Evolutionary conservation across 345 rosid genomes (phyloP), one percentile per base, ranked within the genome.

Genomic region (Brassica incana): DNA sequence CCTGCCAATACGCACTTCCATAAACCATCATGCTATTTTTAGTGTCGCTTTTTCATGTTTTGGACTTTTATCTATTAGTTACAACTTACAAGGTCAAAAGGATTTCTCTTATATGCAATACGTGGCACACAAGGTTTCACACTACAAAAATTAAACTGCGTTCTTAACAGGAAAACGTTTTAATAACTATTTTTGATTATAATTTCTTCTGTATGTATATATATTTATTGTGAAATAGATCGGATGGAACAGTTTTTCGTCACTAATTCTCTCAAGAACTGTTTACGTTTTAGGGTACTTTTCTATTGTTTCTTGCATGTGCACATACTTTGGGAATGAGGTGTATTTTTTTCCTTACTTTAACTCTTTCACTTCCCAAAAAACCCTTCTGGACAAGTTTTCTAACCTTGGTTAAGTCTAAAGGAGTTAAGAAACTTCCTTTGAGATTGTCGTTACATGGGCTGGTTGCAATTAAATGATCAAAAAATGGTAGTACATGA

Each of bases 121-220:
- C 73, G 81, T 78, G 72, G 72, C 77, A 29, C 77, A 27, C 60
- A 65, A 78, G 81, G 60, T 72, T 65, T 65, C 77, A 78, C 45
- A 71, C 32, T 77, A 59, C 63, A 38, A 35, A 33, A 35, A 1
- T 5, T 5, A 52, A 10, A 30, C n/a, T 50, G 50, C 35, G 27
- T 32, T 18, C 36, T 62, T 45, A 45, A 45, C 11, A 45, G 52
- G 52, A 45, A 40, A 45, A 45, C 52, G 52, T 45, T 45, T 45
- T 45, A 12, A 45, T 45, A 45, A 45, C 12, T 45, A 45, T 45
- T 45, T 12, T 12, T 45, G 6, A 45, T 45, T 45, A 45, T 45
- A 45, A 3, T 11, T 45, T 45, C 12, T 45, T 43, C 52, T 45
- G 52, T 45, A 14, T 45, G 54, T 45, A 45, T 45, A 45, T 45